These are phyloP conservation scores for Lachancea cidri DNA, from an alignment of 805 yeast genomes.

Conservation along the genomic window DNA sequence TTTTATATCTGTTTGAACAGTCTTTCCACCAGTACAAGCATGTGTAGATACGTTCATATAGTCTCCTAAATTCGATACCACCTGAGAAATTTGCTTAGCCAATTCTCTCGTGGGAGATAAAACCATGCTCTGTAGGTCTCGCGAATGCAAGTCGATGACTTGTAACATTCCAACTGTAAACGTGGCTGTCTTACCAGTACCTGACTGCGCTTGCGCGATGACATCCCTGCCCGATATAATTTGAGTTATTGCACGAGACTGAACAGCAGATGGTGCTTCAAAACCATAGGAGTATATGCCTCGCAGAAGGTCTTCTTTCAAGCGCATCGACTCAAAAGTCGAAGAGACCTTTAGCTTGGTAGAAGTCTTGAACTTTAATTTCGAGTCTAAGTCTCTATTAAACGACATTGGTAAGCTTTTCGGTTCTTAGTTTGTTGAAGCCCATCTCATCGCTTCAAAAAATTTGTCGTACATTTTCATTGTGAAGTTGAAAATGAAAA, in stretches of 20 bases:
- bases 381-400: constrained; percentile 54
- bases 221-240: constrained; percentile 91
- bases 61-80: constrained; percentile 79
- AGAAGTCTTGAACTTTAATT: constrained; percentile 56
- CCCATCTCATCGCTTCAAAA: constrained; percentile 9
- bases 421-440: constrained; percentile 3
- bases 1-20: constrained; percentile 74
- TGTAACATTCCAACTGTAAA: constrained; percentile 92
- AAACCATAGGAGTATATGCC: constrained; percentile 86
- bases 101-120: constrained; percentile 95
- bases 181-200: constrained; percentile 99
- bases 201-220: constrained; percentile 97
- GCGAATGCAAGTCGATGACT: constrained; percentile 65
- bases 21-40: constrained; percentile 93
- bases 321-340: constrained; percentile 68
- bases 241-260: constrained; percentile 92
- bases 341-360: constrained; percentile 47
- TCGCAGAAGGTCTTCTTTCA: constrained; percentile 55
- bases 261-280: constrained; percentile 95
- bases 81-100: constrained; percentile 89
- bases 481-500: neutral
- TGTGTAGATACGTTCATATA: constrained; percentile 81
- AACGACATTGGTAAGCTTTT: constrained; percentile 42
- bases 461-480: neutral
- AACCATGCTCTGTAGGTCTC: constrained; percentile 83